Base-by-base conservation (phyloP, 306 rosid species). In the Cucurbita ficifolia region DNA sequence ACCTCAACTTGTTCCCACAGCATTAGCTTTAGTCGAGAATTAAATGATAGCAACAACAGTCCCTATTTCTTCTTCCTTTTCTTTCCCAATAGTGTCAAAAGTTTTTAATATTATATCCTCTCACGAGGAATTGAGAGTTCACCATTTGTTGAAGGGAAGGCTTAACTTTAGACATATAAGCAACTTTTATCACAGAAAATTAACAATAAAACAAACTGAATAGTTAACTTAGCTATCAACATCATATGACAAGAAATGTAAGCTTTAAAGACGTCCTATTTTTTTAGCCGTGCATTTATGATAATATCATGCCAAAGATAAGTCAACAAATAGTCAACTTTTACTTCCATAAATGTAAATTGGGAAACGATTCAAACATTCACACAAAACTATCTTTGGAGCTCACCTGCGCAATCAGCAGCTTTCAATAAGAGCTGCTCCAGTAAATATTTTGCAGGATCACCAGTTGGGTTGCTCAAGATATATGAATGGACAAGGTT, bases 361-460 rank as follows among this genome's bases (percentile, higher is more conserved):
- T 18, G 21, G 55, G 21, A 68, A 45, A 24, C 40, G 19, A 45
- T 45, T 12, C 54, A 68, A 68, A 46, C 36, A 69, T 69, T 68
- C 55, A 46, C 40, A 45, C 22, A 69, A 69, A 69, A 13, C 40
- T 17, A 24, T 65, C n/a, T 61, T 46, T 67, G 36, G 52, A 40
- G 18, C 21, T 72, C 72, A 89, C 97, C 97, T 76, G 97, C 96
- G 55, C 78, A 82, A 38, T 86, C 70, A 54, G 99, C 97, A 65
- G 97, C 98, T 83, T 88, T 87, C 70, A 73, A 79, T 33, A 90
- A 82, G 57, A 94, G 96, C 87, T 89, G 79, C 88, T 91, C 96
- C 76, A 94, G 69, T 48, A 94, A 87, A 88, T 85, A 89, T 91
- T 88, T 94, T 2, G 99, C 95, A 0, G 97, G 99, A 79, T 94